These are phyloP conservation scores for Mycena alexandri DNA, from an alignment of 768 basidiomycete genomes.

Conservation along the genomic window DNA sequence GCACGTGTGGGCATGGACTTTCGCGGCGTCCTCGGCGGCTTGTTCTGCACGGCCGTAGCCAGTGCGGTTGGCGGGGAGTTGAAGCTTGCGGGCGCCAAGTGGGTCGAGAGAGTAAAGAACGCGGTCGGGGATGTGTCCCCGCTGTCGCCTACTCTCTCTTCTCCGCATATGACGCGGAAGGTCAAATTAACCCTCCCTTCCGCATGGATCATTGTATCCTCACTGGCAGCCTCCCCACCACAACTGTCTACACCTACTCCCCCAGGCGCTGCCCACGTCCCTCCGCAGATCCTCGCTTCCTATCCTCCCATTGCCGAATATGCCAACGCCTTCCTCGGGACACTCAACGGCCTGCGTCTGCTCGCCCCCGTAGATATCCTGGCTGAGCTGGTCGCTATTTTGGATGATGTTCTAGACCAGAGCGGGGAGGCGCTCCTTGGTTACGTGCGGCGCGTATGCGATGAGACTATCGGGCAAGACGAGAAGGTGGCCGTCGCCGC, in stretches of 20 bases:
- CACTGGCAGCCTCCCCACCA: constrained; percentile 47
- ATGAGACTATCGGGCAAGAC: constrained; percentile 44
- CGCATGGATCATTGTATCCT: constrained; percentile 62
- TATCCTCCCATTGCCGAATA: constrained; percentile 82
- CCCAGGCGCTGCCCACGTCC: constrained; percentile 65
- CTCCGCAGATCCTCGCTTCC: constrained; percentile 77
- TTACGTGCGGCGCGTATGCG: constrained; percentile 52
- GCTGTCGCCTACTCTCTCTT: constrained; percentile 32
- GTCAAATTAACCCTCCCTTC: constrained; percentile 53
- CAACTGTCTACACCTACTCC: constrained; percentile 41
- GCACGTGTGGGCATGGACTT: constrained; percentile 95
- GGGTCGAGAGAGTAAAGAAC: constrained; percentile 47
- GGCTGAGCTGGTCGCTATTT: constrained; percentile 57
- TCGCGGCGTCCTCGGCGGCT: constrained; percentile 70
- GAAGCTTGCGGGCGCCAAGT: constrained; percentile 53
- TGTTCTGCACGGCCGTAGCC: constrained; percentile 75
- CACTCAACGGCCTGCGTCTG: constrained; percentile 85
- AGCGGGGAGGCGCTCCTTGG: constrained; percentile 60
- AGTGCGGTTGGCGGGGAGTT: constrained; percentile 68
- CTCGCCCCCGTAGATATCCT: constrained; percentile 79
- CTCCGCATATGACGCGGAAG: constrained; percentile 32
- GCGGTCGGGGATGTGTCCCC: constrained; percentile 32
- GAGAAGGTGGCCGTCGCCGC: constrained; percentile 57
- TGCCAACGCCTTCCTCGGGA: constrained; percentile 78
- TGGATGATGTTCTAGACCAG: constrained; percentile 65